These are phyloP conservation scores for Salicornia ramosissima DNA, from an alignment of 148 eudicot species.

Conservation along the genomic window DNA sequence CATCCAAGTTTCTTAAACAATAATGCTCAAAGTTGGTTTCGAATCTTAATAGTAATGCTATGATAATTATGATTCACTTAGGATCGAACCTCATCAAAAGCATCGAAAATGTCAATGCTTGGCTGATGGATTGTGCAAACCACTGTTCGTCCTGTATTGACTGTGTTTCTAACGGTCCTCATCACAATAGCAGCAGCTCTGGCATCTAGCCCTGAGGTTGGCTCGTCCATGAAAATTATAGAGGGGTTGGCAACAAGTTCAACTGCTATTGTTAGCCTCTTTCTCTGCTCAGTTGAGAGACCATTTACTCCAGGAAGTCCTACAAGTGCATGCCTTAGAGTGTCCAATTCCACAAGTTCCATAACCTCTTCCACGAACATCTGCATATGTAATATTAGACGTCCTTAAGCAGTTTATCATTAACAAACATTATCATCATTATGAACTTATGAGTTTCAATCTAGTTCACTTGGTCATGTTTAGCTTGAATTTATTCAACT, in stretches of 20 bases:
- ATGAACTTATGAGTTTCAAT: background rate
- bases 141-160: slow-evolving; percentile 58
- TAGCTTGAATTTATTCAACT: background rate
- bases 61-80: background rate
- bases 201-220: slow-evolving; percentile 70
- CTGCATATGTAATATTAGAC: slow-evolving; percentile 27
- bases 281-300: slow-evolving; percentile 69
- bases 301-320: slow-evolving; percentile 73
- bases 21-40: background rate
- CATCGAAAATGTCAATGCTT: slow-evolving; percentile 72
- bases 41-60: background rate
- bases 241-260: slow-evolving; percentile 78
- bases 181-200: slow-evolving; percentile 82
- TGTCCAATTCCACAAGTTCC: slow-evolving; percentile 64
- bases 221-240: slow-evolving; percentile 67
- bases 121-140: slow-evolving; percentile 78
- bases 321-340: slow-evolving; percentile 50
- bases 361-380: slow-evolving; percentile 66
- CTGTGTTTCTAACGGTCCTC: slow-evolving; percentile 66
- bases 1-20: background rate
- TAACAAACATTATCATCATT: background rate
- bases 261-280: slow-evolving; percentile 62
- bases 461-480: background rate
- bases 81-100: slow-evolving; percentile 56
- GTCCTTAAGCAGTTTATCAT: background rate